Conservation (phyloP, 129 eudicot genomes). For the Mikania micrantha region DNA sequence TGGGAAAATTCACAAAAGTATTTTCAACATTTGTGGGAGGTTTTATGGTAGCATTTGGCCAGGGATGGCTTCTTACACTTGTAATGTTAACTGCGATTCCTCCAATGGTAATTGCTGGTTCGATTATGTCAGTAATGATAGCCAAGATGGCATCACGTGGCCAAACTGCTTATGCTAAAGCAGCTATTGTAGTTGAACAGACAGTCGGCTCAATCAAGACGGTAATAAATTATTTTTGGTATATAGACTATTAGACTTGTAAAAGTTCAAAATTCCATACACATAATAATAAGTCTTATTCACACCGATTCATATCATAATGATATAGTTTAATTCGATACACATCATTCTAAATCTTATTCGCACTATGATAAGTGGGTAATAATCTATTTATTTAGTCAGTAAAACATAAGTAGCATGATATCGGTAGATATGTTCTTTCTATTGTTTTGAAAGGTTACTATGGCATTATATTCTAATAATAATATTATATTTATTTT, state of each 20-base stretch:
- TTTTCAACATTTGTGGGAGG: slow-evolving; percentile 61
- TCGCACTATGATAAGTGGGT: no score
- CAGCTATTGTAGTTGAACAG: slow-evolving; percentile 68
- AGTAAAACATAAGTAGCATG: neutral
- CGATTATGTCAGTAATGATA: slow-evolving; percentile 36
- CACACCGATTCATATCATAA: no score
- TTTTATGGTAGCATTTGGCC: slow-evolving; percentile 56
- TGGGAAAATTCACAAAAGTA: slow-evolving; percentile 66
- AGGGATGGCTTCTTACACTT: slow-evolving; percentile 83
- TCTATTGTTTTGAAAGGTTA: neutral
- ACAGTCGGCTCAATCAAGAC: slow-evolving; percentile 80
- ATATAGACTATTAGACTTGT: neutral
- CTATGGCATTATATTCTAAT: no score
- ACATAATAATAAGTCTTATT: no score
- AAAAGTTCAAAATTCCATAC: neutral
- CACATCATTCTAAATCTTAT: neutral
- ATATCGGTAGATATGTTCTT: neutral
- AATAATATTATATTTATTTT: no score
- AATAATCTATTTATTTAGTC: neutral
- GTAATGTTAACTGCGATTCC: slow-evolving; percentile 65
- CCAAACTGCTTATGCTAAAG: slow-evolving; percentile 67
- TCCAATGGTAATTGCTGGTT: slow-evolving; percentile 56
- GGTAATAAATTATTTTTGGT: slow-evolving; percentile 20
- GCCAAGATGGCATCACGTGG: slow-evolving; percentile 62
- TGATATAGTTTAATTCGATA: no score